phyloP scores from a whole-genome alignment of 1,139 yeast species.

The Yamadazyma mexicana region DNA sequence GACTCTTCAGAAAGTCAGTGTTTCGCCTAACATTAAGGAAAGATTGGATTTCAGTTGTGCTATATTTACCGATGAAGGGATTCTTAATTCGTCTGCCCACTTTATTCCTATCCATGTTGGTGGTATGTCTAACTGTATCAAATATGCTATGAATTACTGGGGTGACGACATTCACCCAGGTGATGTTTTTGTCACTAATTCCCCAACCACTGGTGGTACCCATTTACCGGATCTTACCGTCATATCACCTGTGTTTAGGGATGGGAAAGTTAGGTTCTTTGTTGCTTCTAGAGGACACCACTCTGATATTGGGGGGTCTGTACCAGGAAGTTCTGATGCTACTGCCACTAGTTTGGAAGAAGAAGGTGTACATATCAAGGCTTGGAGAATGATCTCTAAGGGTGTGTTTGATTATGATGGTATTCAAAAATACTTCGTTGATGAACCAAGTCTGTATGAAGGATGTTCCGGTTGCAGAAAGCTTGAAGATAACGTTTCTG shows the following conservation, averaged over 20 bases:
- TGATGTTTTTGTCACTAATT: slow-evolving; percentile 74
- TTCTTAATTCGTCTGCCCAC: slow-evolving; percentile 80
- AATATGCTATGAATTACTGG: slow-evolving; percentile 65
- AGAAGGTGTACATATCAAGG: slow-evolving; percentile 43
- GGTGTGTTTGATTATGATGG: slow-evolving; percentile 44
- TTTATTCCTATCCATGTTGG: slow-evolving; percentile 86
- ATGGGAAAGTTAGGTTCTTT: slow-evolving; percentile 36
- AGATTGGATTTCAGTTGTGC: slow-evolving; percentile 84
- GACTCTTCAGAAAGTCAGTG: slow-evolving; percentile 74
- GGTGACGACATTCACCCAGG: slow-evolving; percentile 59
- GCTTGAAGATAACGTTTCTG: slow-evolving; percentile 50
- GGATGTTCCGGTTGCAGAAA: slow-evolving; percentile 43
- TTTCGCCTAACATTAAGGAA: slow-evolving; percentile 79
- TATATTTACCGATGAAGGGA: slow-evolving; percentile 69
- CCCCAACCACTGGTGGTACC: slow-evolving; percentile 77
- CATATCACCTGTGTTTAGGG: slow-evolving; percentile 55
- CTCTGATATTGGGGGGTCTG: slow-evolving; percentile 45
- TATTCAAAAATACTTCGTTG: slow-evolving; percentile 32
- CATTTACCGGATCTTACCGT: slow-evolving; percentile 84
- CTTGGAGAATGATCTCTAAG: slow-evolving; percentile 34
- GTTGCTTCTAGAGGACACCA: slow-evolving; percentile 48
- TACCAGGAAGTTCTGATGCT: slow-evolving; percentile 48
- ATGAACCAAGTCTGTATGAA: slow-evolving; percentile 41
- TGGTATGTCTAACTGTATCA: slow-evolving; percentile 79
- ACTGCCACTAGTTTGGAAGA: slow-evolving; percentile 40